Conservation (phyloP, 306 rosid genomes). For the Rosa rugosa region DNA sequence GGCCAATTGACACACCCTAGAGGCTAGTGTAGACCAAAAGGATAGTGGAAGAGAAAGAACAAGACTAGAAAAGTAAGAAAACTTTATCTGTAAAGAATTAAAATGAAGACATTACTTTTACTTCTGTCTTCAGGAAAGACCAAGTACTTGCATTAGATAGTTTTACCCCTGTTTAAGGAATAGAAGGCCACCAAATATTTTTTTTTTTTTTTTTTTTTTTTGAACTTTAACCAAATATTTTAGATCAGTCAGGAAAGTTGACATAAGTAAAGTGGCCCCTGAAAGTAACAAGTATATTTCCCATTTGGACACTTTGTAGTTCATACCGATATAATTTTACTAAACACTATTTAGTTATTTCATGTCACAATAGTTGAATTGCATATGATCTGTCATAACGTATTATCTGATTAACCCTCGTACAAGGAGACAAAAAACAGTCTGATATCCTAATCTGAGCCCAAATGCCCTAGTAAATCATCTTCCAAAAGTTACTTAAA, state of each 20-base stretch:
- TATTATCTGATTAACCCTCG: background rate
- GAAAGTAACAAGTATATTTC: background rate
- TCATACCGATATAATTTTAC: background rate
- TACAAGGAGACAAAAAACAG: background rate
- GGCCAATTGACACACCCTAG: no score
- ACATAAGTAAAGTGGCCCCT: background rate
- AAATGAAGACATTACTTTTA: conserved; percentile 51
- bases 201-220: no score
- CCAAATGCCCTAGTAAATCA: background rate
- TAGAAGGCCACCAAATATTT: background rate
- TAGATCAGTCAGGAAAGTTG: conserved; percentile 8
- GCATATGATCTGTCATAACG: background rate
- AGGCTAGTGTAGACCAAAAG: background rate
- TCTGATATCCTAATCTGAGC: background rate
- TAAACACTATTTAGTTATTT: background rate
- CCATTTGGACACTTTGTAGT: background rate
- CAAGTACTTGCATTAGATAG: background rate
- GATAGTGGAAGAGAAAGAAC: background rate
- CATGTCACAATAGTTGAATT: background rate
- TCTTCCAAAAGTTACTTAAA: background rate
- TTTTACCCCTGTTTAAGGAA: background rate
- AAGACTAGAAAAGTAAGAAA: background rate
- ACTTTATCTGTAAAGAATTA: background rate
- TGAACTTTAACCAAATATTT: no score
- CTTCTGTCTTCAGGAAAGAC: conserved; percentile 37